These are phyloP conservation scores for Scedosporium apiospermum DNA, from an alignment of 2,329 filamentous ascomycete species.

Conservation along the genomic window DNA sequence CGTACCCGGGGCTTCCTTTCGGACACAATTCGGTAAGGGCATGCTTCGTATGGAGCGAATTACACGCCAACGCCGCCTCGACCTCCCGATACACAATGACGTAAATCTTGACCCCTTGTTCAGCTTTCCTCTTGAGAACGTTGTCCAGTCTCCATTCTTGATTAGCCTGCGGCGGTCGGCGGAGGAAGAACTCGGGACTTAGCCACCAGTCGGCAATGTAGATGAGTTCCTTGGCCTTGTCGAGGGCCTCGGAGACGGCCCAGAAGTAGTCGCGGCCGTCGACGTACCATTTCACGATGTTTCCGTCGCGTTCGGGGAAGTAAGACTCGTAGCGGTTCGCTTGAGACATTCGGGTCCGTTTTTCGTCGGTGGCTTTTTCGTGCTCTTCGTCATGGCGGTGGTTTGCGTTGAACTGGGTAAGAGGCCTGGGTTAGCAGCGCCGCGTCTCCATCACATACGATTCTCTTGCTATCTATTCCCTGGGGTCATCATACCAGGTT, in stretches of 20 bases:
- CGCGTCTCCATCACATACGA: background rate
- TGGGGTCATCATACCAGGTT: slow-evolving; percentile 39
- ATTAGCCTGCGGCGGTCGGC: slow-evolving; percentile 71
- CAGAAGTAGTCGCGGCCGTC: slow-evolving; percentile 94
- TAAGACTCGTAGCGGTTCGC: slow-evolving; percentile 81
- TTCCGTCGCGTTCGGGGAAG: slow-evolving; percentile 77
- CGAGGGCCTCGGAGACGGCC: slow-evolving; percentile 83
- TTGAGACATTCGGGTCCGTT: slow-evolving; percentile 62
- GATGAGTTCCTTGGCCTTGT: slow-evolving; percentile 82
- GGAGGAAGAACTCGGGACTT: slow-evolving; percentile 76
- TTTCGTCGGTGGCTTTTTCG: slow-evolving; percentile 73
- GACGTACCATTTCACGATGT: slow-evolving; percentile 93
- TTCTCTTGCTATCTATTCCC: background rate
- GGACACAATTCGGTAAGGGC: slow-evolving; percentile 72
- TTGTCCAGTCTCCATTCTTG: slow-evolving; percentile 84
- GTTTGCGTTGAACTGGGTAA: slow-evolving; percentile 61
- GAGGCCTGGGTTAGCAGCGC: background rate
- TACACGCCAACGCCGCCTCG: slow-evolving; percentile 75
- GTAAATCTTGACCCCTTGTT: slow-evolving; percentile 90
- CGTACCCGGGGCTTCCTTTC: slow-evolving; percentile 68
- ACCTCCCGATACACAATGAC: slow-evolving; percentile 89
- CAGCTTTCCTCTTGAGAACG: slow-evolving; percentile 76
- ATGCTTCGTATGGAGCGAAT: slow-evolving; percentile 87
- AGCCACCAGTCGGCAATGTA: slow-evolving; percentile 98
- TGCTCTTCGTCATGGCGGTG: slow-evolving; percentile 93